A percentile compares a stretch with the other conserved stretches of the same genome.
Conservation (phyloP, 495 filamentous ascomycete genomes). For the Podospora didyma region DNA sequence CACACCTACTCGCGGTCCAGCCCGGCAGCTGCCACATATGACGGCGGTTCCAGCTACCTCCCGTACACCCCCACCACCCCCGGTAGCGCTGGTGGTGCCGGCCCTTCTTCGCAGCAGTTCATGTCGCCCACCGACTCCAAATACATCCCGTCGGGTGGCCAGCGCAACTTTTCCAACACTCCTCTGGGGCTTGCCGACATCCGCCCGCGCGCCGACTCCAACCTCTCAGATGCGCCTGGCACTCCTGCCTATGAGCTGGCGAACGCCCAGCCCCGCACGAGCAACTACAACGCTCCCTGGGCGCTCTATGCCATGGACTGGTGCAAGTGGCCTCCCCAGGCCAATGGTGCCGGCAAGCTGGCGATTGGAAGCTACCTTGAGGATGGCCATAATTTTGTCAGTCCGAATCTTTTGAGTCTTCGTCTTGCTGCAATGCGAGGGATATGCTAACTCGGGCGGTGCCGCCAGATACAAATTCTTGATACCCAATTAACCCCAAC, state of each 20-base stretch:
- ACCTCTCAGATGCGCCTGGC: conserved; percentile 61
- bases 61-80: conserved; percentile 64
- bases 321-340: conserved; percentile 95
- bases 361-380: conserved; percentile 95
- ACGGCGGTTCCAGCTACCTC: conserved; percentile 54
- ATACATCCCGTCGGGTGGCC: conserved; percentile 63
- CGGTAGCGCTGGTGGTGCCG: conserved; percentile 32
- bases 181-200: conserved; percentile 90
- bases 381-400: conserved; percentile 95
- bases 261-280: conserved; percentile 48
- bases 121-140: conserved; percentile 62
- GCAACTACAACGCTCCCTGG: conserved; percentile 95
- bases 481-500: conserved; percentile 77
- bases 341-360: conserved; percentile 79
- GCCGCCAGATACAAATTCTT: conserved; percentile 86
- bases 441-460: not conserved
- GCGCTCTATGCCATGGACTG: conserved; percentile 95
- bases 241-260: conserved; percentile 50
- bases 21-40: conserved; percentile 57
- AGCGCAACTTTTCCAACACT: conserved; percentile 73
- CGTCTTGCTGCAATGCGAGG: not conserved
- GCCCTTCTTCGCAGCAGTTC: conserved; percentile 48
- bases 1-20: conserved; percentile 80
- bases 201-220: conserved; percentile 70
- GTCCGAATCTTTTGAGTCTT: conserved; percentile 34